Evolutionary conservation across 1,284 basidiomycete species (phyloP).

Genomic region (Malassezia sp.): DNA sequence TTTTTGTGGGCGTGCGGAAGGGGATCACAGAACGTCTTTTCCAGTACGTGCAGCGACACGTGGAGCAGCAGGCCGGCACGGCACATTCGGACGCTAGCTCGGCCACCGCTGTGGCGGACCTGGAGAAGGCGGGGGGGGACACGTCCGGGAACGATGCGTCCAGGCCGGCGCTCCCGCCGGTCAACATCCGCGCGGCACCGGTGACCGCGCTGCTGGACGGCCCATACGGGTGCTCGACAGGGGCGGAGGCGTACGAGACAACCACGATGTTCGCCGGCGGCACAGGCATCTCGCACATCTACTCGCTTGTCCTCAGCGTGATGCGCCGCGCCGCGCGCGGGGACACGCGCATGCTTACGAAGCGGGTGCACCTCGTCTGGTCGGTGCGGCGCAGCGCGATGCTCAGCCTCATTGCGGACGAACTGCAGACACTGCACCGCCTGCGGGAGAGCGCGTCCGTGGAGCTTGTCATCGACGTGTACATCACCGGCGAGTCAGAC

Average conservation of each 20-base stretch:
- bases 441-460: too few species aligned
- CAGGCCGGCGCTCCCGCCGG: too few species aligned
- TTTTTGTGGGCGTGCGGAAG: conserved; percentile 5
- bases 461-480: not conserved
- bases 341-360: not conserved
- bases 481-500: too few species aligned
- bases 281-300: conserved; percentile 23
- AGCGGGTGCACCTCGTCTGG: conserved; percentile 7
- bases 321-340: not conserved
- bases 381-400: not conserved
- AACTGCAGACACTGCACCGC: too few species aligned
- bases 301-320: conserved; percentile 1
- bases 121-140: too few species aligned
- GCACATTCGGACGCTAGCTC: not conserved
- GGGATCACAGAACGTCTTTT: conserved; percentile 4
- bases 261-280: not conserved
- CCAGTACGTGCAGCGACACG: not conserved
- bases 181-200: too few species aligned
- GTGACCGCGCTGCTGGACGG: too few species aligned
- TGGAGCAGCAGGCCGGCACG: not conserved
- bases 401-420: not conserved
- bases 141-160: too few species aligned
- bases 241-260: not conserved
- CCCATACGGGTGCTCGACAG: not conserved
- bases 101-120: too few species aligned